Evolutionary conservation across 2,329 filamentous ascomycete genomes (phyloP).

Genomic region (Talaromyces islandicus): DNA sequence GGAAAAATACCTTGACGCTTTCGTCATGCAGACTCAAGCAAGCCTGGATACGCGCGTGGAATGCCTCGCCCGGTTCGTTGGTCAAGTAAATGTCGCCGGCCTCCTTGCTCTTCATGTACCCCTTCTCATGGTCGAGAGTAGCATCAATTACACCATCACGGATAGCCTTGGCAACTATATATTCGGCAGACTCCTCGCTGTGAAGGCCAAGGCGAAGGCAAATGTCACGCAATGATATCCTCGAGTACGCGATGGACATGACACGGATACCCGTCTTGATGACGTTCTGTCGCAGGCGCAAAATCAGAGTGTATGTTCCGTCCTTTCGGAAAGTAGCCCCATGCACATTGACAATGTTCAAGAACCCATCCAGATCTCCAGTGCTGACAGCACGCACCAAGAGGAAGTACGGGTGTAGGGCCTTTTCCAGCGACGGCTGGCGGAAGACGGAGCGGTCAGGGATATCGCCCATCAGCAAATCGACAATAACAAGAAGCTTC

Average conservation of each 20-base stretch:
- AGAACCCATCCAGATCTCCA: slow-evolving; percentile 91
- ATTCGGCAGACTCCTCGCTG: slow-evolving; percentile 95
- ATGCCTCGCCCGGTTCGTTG: slow-evolving; percentile 89
- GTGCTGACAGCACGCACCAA: slow-evolving; percentile 93
- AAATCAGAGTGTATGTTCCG: slow-evolving; percentile 89
- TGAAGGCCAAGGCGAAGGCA: slow-evolving; percentile 91
- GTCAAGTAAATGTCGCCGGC: slow-evolving; percentile 94
- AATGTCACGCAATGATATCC: slow-evolving; percentile 94
- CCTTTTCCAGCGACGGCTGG: slow-evolving; percentile 75
- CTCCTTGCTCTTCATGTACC: slow-evolving; percentile 98
- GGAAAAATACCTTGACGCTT: slow-evolving; percentile 76
- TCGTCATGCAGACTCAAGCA: slow-evolving; percentile 92
- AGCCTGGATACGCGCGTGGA: slow-evolving; percentile 92
- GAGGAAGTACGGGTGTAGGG: slow-evolving; percentile 86
- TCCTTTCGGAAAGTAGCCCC: slow-evolving; percentile 84
- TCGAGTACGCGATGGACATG: slow-evolving; percentile 97
- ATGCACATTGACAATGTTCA: slow-evolving; percentile 76
- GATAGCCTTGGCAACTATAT: slow-evolving; percentile 98
- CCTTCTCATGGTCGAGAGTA: slow-evolving; percentile 84
- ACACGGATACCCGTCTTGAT: slow-evolving; percentile 99
- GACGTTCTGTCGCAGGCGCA: slow-evolving; percentile 93
- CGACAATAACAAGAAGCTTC: slow-evolving; percentile 93
- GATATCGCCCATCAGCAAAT: slow-evolving; percentile 97
- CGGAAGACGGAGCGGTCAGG: slow-evolving; percentile 93
- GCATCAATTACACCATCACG: slow-evolving; percentile 96